Evolutionary conservation across 2,329 filamentous ascomycete species (phyloP), one percentile per base, ranked within the genome.

Genomic region (Colletotrichum sublineola): DNA sequence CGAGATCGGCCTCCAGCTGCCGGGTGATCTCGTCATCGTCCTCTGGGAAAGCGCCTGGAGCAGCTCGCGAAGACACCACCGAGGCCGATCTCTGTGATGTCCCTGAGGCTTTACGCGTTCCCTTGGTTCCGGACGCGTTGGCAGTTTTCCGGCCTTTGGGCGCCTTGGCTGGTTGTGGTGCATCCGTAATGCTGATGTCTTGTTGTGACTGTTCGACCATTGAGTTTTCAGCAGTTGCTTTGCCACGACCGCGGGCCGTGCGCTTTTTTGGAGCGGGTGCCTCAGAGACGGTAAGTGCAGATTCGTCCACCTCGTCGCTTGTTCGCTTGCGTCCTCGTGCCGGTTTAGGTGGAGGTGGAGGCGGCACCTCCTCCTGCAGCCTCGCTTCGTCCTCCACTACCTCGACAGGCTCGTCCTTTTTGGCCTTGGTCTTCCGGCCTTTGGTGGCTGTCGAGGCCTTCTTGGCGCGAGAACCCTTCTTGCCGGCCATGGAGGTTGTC

Each of bases 1-100:
- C 88, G 12, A 93, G 84, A 69, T 92, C 92, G 2, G 88, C 90
- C 76, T 92, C 88, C 1, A 94, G 83, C 61, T 89, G 89, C 31
- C 87, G 87, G 63, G 94, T 90, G 48, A 93, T 87, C 74, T 93
- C 91, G 1, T 93, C 90, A 67, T 89, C 85, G 2, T 56, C 52
- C 0, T 73, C 70, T 0, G 87, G 86, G 14, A 88, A 80, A 5
- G 80, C 80, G 20, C 81, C 81, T n/a, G 84, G 77, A 6, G 82
- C 79, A 4, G 77, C 78, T 46, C 79, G 78, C 5, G 83, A 70
- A 2, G 82, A 82, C 5, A 77, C 82, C 9, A 82, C 77, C 1
- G 84, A 82, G 0, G 83, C 81, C 44, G 89, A 87, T 44, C 63
- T 84, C 81, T 20, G 86, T 85, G 15, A 81, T 77, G 48, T 81